Conservation (phyloP, 306 rosid genomes). For the Inga oerstediana region DNA sequence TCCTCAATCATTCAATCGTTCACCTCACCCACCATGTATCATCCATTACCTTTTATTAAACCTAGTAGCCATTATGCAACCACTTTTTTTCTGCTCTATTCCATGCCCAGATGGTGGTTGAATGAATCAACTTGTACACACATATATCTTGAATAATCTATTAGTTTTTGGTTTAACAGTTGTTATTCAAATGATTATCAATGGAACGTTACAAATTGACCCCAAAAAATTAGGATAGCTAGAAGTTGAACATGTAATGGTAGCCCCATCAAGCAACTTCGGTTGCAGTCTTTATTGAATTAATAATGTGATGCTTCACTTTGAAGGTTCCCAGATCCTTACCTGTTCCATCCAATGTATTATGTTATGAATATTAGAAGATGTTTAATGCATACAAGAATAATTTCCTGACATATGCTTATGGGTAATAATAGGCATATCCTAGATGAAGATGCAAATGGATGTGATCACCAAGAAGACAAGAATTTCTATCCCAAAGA, state of each 20-base stretch:
- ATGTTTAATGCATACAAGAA: slow-evolving; percentile 15
- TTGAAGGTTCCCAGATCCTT: not conserved
- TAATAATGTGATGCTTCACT: not conserved
- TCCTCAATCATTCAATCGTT: slow-evolving; percentile 26
- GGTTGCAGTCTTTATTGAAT: not conserved
- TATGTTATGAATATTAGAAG: not conserved
- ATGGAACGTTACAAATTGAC: not conserved
- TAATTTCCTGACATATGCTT: slow-evolving; percentile 19
- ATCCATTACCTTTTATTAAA: slow-evolving; percentile 30
- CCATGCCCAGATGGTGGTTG: not conserved
- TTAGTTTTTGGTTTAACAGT: not conserved
- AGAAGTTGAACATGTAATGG: not conserved
- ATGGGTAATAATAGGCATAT: slow-evolving; percentile 25
- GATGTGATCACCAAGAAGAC: slow-evolving; percentile 31
- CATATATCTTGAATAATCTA: not conserved
- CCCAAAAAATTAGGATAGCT: not conserved
- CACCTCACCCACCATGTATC: slow-evolving; percentile 23
- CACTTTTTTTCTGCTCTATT: not conserved
- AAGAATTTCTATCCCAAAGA: slow-evolving; percentile 31
- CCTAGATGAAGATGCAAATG: slow-evolving; percentile 38
- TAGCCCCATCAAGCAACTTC: not conserved
- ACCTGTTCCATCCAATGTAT: not conserved
- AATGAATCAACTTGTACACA: not conserved
- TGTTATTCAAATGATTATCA: not conserved
- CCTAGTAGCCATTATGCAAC: slow-evolving; percentile 20